A percentile compares a stretch with the other conserved stretches of the same genome.
phyloP scores from a whole-genome alignment of 306 rosid genomes.

The Hippophae gyantsensis region DNA sequence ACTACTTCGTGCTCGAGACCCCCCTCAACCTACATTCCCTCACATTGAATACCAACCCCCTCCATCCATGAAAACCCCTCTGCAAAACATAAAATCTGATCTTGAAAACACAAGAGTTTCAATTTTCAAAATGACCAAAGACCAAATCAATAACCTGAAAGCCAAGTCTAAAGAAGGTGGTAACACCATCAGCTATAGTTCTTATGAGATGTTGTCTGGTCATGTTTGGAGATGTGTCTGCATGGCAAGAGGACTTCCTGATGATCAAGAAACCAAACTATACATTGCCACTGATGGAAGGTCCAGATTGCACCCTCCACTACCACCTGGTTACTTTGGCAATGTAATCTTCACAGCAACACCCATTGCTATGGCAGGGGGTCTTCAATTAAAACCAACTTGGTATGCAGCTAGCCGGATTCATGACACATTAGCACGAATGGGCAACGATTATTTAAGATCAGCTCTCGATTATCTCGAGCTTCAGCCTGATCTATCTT shows the following conservation, averaged over 20 bases:
- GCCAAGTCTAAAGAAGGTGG: slow-evolving; percentile 59
- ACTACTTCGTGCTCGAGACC: slow-evolving; percentile 54
- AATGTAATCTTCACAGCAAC: slow-evolving; percentile 62
- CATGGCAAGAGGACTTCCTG: slow-evolving; percentile 53
- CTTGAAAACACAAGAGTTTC: slow-evolving; percentile 32
- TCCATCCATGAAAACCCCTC: slow-evolving; percentile 42
- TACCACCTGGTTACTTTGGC: slow-evolving; percentile 75
- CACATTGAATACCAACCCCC: slow-evolving; percentile 25
- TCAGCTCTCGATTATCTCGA: slow-evolving; percentile 69
- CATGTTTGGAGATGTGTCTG: slow-evolving; percentile 64
- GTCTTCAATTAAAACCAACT: slow-evolving; percentile 54
- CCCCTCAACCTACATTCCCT: slow-evolving; percentile 38
- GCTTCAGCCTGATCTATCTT: slow-evolving; percentile 56
- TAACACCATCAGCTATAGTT: slow-evolving; percentile 46
- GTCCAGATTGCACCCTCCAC: slow-evolving; percentile 56
- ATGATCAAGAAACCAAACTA: slow-evolving; percentile 57
- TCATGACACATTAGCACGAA: slow-evolving; percentile 37
- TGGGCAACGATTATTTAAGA: slow-evolving; percentile 64
- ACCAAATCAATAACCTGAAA: slow-evolving; percentile 44
- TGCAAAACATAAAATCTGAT: slow-evolving; percentile 13
- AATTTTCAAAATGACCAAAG: slow-evolving; percentile 44
- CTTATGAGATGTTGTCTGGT: slow-evolving; percentile 72
- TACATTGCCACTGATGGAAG: slow-evolving; percentile 71
- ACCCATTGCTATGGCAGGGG: slow-evolving; percentile 52
- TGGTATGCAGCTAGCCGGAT: slow-evolving; percentile 70